A percentile compares a stretch with the other conserved stretches of the same genome.
phyloP scores from a whole-genome alignment of 2,329 filamentous ascomycete genomes.

The Alternaria tenuissima region DNA sequence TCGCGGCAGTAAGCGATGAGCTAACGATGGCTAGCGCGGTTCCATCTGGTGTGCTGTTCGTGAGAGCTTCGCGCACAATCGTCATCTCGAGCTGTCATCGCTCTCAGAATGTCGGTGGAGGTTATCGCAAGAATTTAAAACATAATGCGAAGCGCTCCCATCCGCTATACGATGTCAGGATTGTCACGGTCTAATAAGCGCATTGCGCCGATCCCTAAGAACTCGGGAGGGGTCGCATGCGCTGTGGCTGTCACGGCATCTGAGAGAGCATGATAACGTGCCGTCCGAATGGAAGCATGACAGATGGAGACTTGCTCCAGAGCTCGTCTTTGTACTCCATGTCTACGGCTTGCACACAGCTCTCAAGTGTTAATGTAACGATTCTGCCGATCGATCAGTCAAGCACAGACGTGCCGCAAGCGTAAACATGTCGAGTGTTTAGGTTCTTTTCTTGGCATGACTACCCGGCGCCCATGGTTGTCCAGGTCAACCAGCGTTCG shows the following conservation, averaged over 20 bases:
- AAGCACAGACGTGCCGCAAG: constrained; percentile 12
- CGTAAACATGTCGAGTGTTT: constrained; percentile 39
- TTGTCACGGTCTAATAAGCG: neutral
- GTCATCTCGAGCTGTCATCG: constrained; percentile 4
- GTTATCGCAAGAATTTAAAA: neutral
- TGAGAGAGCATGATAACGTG: neutral
- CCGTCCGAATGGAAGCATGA: neutral
- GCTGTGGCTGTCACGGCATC: constrained; percentile 11
- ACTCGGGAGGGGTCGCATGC: constrained; percentile 6
- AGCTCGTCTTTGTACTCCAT: neutral
- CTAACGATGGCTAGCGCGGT: constrained; percentile 19
- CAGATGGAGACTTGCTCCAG: constrained; percentile 2
- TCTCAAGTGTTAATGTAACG: neutral
- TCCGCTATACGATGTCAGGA: neutral
- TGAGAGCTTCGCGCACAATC: constrained; percentile 28
- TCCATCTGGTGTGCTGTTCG: constrained; percentile 28
- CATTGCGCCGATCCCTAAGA: neutral
- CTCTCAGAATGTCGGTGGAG: neutral
- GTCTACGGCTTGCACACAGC: neutral
- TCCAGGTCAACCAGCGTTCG: constrained; percentile 31
- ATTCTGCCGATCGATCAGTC: neutral
- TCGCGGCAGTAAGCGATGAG: constrained; percentile 19
- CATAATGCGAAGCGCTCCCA: neutral
- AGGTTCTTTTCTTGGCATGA: constrained; percentile 34
- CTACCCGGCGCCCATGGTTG: constrained; percentile 17